A percentile compares a stretch with the other conserved stretches of the same genome.
phyloP scores from a whole-genome alignment of 768 basidiomycete species.

The Tulasnella sp. region DNA sequence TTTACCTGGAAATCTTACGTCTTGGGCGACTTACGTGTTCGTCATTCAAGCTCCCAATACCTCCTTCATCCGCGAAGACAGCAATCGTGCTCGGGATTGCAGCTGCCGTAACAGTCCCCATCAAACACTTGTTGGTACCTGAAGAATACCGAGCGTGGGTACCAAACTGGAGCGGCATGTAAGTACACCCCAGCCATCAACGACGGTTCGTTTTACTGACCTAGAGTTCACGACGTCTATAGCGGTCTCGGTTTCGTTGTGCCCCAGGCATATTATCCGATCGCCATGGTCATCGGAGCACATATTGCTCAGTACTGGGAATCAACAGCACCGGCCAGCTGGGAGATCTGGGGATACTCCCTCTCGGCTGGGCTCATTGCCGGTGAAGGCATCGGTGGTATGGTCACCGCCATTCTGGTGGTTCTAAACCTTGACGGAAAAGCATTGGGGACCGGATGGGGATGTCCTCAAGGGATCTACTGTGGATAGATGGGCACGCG shows the following conservation, averaged over 20 bases:
- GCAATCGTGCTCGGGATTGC: conserved; percentile 30
- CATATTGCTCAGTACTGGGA: conserved; percentile 30
- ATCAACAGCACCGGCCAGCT: conserved; percentile 26
- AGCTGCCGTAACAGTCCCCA: conserved; percentile 21
- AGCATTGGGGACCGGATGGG: conserved; percentile 9
- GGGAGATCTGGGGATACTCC: conserved; percentile 32
- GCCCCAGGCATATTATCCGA: conserved; percentile 28
- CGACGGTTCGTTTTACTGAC: not conserved
- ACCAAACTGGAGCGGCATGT: conserved; percentile 32
- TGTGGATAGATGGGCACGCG: conserved; percentile 12
- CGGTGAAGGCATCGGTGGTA: conserved; percentile 33
- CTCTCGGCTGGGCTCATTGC: conserved; percentile 33
- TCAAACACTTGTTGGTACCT: conserved; percentile 26
- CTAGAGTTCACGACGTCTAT: not conserved
- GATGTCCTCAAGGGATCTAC: conserved; percentile 8
- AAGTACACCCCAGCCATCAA: not conserved
- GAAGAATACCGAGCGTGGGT: conserved; percentile 31
- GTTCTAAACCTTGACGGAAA: conserved; percentile 17
- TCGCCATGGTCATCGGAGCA: conserved; percentile 32
- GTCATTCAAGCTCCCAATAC: conserved; percentile 28
- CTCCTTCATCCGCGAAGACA: conserved; percentile 28
- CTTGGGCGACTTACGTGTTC: not conserved
- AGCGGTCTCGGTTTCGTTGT: conserved; percentile 34
- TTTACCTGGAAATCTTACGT: not conserved
- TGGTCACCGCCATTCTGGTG: conserved; percentile 28